Evolutionary conservation across 768 basidiomycete genomes (phyloP).

Genomic region (Fomitopsis pulvina): DNA sequence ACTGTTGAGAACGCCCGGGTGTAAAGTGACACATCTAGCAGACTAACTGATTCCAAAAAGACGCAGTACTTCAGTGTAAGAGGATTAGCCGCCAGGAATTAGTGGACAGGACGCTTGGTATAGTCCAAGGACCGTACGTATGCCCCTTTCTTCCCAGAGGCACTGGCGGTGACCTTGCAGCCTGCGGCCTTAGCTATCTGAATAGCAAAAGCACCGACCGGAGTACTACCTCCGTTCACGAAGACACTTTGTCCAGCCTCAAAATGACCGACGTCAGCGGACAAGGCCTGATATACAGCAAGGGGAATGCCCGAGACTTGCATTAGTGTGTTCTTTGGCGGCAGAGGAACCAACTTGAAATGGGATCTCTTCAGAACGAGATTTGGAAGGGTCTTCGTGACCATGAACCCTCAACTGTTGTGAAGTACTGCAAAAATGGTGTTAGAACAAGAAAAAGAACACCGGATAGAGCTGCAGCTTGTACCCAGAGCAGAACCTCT

Average conservation of each 20-base stretch:
- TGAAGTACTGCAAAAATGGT: background rate
- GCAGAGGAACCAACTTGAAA: constrained; percentile 37
- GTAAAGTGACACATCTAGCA: constrained; percentile 43
- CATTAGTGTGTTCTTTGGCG: constrained; percentile 41
- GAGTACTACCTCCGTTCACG: constrained; percentile 64
- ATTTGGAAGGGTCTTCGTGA: constrained; percentile 43
- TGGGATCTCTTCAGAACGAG: constrained; percentile 42
- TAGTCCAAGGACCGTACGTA: constrained; percentile 56
- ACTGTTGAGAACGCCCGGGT: too few species aligned
- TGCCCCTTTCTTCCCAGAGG: constrained; percentile 52
- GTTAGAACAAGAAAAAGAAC: constrained; percentile 28
- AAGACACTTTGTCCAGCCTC: constrained; percentile 55
- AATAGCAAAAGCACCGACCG: constrained; percentile 65
- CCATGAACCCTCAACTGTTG: constrained; percentile 52
- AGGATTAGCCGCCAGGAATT: constrained; percentile 37
- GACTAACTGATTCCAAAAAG: constrained; percentile 54
- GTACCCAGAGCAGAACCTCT: constrained; percentile 45
- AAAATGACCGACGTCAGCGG: constrained; percentile 38
- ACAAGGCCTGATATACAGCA: constrained; percentile 52
- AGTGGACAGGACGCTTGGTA: constrained; percentile 40
- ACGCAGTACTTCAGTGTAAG: constrained; percentile 48
- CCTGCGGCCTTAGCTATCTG: constrained; percentile 66
- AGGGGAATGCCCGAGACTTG: constrained; percentile 58
- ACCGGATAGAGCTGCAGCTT: constrained; percentile 60
- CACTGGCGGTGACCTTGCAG: constrained; percentile 49